Evolutionary conservation across 2,329 filamentous ascomycete species (phyloP).

Genomic region (Aspergillus bombycis): DNA sequence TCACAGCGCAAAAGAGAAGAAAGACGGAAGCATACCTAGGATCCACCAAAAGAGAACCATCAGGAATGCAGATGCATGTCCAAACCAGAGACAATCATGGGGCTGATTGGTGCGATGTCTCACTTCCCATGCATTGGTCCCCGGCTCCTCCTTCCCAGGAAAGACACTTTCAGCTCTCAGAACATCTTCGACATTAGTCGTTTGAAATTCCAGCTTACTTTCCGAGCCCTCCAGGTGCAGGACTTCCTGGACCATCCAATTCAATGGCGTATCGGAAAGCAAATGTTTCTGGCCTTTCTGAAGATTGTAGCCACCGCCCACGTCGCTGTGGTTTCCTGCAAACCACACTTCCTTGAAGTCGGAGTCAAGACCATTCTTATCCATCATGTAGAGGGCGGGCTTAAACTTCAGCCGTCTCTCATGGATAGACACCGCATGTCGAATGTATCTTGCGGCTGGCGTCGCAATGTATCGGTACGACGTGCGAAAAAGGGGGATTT

Average conservation of each 20-base stretch:
- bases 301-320: constrained; percentile 57
- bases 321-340: constrained; percentile 57
- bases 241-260: constrained; percentile 58
- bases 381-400: constrained; percentile 47
- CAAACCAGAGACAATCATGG: constrained; percentile 39
- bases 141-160: constrained; percentile 18
- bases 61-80: constrained; percentile 29
- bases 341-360: constrained; percentile 60
- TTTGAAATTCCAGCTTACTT: constrained; percentile 26
- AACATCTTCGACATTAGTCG: constrained; percentile 19
- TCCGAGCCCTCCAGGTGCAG: constrained; percentile 25
- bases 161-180: constrained; percentile 14
- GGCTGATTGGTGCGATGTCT: constrained; percentile 25
- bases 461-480: constrained; percentile 38
- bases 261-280: constrained; percentile 55
- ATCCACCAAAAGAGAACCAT: constrained; percentile 41
- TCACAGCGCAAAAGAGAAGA: not conserved
- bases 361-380: constrained; percentile 34
- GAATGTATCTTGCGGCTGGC: constrained; percentile 51
- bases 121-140: constrained; percentile 13
- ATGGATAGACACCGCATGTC: constrained; percentile 58
- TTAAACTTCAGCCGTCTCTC: constrained; percentile 61
- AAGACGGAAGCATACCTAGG: constrained; percentile 25
- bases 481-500: constrained; percentile 32
- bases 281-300: constrained; percentile 30